phyloP scores from a whole-genome alignment of 2,329 filamentous ascomycete genomes.

The Stagonosporopsis chrysanthemi region DNA sequence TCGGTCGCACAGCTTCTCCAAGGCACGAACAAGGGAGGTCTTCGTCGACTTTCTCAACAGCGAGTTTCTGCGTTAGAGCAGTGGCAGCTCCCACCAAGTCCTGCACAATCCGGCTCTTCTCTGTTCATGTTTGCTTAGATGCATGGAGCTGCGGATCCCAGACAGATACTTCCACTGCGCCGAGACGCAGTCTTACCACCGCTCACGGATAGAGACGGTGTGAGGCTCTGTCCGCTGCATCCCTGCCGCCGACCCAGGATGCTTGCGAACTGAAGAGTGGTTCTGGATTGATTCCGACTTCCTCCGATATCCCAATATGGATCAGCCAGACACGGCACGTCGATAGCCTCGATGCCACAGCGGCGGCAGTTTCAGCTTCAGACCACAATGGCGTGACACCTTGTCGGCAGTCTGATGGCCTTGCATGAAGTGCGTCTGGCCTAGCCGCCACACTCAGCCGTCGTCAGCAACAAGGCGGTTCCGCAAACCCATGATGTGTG shows the following conservation, averaged over 20 bases:
- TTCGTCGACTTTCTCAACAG: constrained; percentile 52
- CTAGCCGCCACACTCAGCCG: constrained; percentile 1
- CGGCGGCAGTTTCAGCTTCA: constrained; percentile 14
- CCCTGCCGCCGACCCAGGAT: constrained; percentile 4
- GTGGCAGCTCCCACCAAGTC: background rate
- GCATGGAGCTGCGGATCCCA: constrained; percentile 3
- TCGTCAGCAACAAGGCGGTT: constrained; percentile 5
- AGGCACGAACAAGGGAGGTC: constrained; percentile 47
- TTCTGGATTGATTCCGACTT: constrained; percentile 12
- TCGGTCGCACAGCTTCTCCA: constrained; percentile 64
- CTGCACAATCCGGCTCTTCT: constrained; percentile 1
- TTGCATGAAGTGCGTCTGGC: background rate
- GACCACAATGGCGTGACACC: constrained; percentile 28
- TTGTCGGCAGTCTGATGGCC: constrained; percentile 1
- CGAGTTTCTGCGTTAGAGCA: constrained; percentile 43
- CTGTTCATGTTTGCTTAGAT: background rate
- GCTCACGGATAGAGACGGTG: constrained; percentile 16
- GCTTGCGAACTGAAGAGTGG: background rate
- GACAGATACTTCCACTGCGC: constrained; percentile 25
- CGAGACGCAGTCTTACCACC: constrained; percentile 16
- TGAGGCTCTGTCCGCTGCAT: constrained; percentile 12
- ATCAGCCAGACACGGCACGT: constrained; percentile 1
- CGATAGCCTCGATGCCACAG: background rate
- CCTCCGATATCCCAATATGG: constrained; percentile 9
- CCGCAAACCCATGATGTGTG: constrained; percentile 3